These are phyloP conservation scores for Monsonia emarginata DNA, from an alignment of 441 rosid species.

Conservation along the genomic window DNA sequence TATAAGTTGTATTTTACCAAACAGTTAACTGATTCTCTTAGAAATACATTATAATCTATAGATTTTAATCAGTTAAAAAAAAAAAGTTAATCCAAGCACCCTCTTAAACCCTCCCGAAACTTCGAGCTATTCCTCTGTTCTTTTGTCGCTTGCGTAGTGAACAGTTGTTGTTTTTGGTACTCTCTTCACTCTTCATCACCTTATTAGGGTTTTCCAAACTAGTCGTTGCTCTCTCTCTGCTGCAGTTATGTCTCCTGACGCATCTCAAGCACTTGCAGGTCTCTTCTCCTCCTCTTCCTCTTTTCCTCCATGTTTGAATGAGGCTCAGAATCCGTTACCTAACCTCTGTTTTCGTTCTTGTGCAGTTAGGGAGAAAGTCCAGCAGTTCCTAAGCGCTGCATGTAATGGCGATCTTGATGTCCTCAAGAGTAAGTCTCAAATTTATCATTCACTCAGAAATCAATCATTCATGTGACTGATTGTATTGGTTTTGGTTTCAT, in stretches of 20 bases:
- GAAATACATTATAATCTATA: too few relatives aligned
- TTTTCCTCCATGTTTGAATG: too few relatives aligned
- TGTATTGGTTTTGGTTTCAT: slow-evolving; percentile 11
- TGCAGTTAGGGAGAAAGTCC: slow-evolving; percentile 74
- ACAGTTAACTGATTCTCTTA: too few relatives aligned
- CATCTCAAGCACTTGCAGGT: slow-evolving; percentile 63
- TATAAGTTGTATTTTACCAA: too few relatives aligned
- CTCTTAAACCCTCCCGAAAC: too few relatives aligned
- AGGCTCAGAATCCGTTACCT: background rate
- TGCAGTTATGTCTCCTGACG: slow-evolving; percentile 47
- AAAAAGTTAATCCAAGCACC: too few relatives aligned
- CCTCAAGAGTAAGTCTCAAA: slow-evolving; percentile 57
- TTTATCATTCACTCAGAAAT: background rate
- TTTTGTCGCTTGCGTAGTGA: too few relatives aligned
- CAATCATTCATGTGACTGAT: too few relatives aligned
- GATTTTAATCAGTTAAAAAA: too few relatives aligned
- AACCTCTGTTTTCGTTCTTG: slow-evolving; percentile 11
- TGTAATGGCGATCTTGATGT: slow-evolving; percentile 58
- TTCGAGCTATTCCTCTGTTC: too few relatives aligned
- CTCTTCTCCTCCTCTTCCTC: slow-evolving; percentile 10
- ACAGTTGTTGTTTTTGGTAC: too few relatives aligned
- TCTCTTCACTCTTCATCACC: too few relatives aligned
- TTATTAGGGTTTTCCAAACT: background rate
- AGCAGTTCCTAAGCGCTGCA: slow-evolving; percentile 70
- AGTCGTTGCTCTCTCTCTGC: background rate